Base-by-base conservation (phyloP, 2,329 filamentous ascomycete genomes). In the Penicillium sp. region DNA sequence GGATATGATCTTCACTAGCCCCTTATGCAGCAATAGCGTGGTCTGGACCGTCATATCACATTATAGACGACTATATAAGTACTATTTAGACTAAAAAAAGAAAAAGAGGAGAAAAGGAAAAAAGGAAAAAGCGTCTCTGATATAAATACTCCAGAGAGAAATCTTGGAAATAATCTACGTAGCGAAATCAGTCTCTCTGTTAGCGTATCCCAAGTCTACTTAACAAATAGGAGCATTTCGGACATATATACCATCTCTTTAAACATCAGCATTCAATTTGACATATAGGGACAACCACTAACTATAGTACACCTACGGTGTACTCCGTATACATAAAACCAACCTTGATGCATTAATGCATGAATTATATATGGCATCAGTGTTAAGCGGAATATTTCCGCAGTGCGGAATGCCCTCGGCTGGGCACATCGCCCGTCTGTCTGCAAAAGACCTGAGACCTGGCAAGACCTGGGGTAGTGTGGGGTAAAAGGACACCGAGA, bases 401-500 rank as follows among this genome's bases (percentile, higher is more conserved):
- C 12, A 19, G 45, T 47, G 48, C 54, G 52, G 52, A 54, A 54
- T 10, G 1, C 1, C 32, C 26, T 46, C 45, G 49, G 48, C 43
- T 37, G 24, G 8, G 17, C 19, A 13, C 9, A n/a, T 29, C 24
- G 13, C 12, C 29, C 4, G 24, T 4, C 5, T 12, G 17, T 22
- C 12, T 4, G 22, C 29, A 31, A 22, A 29, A 21, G 38, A 15
- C 22, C 22, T 22, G 22, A 1, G 22, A 13, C 15, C 49, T 52
- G 37, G 34, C 21, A 40, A 47, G 42, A 43, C 49, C 53, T 46
- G 53, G 53, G 54, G 53, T 55, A 55, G 22, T 44, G 22, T 44
- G 37, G 32, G 48, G 45, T 33, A 52, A 21, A 29, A 31, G 13
- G 3, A 19, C 4, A n/a, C 10, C 10, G 5, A 32, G 19, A n/a